Conservation (phyloP, 305 asterid genomes). For the Solanum chacoense region DNA sequence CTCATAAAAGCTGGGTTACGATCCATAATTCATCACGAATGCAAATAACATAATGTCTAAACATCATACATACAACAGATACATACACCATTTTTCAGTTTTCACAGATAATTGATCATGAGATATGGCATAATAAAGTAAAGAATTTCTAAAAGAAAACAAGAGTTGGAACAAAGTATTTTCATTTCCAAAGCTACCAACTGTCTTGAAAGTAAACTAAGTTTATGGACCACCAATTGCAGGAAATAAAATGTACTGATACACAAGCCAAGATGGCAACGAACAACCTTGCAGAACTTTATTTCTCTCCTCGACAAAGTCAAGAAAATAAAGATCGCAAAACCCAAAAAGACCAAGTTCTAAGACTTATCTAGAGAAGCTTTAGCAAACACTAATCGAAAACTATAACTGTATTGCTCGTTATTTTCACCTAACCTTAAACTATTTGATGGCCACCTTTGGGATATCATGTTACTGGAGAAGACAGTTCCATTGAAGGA, state of each 20-base stretch:
- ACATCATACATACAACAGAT: not conserved
- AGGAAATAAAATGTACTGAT: conserved; percentile 21
- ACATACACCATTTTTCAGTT: not conserved
- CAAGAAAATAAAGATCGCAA: conserved; percentile 17
- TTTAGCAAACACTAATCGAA: conserved; percentile 14
- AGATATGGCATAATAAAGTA: not conserved
- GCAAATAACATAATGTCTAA: not conserved
- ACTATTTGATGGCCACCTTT: conserved; percentile 14
- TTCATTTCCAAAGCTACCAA: not conserved
- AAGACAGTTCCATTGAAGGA: conserved; percentile 27
- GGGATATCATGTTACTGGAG: conserved; percentile 37
- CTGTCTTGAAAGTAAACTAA: conserved; percentile 1
- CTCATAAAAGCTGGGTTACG: not conserved
- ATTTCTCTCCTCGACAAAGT: conserved; percentile 16
- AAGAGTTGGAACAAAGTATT: not conserved
- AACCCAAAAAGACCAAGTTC: conserved; percentile 10
- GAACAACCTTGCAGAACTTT: conserved; percentile 15
- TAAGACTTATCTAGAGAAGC: conserved; percentile 12
- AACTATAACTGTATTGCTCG: conserved; percentile 24
- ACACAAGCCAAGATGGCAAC: conserved; percentile 14
- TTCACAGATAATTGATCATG: not conserved
- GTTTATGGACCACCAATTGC: conserved; percentile 15
- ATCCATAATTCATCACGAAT: not conserved
- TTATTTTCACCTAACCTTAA: conserved; percentile 34
- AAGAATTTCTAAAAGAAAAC: not conserved